These are phyloP conservation scores for Carex scoparia DNA, from an alignment of 176 grass and related monocot genomes.

Conservation along the genomic window DNA sequence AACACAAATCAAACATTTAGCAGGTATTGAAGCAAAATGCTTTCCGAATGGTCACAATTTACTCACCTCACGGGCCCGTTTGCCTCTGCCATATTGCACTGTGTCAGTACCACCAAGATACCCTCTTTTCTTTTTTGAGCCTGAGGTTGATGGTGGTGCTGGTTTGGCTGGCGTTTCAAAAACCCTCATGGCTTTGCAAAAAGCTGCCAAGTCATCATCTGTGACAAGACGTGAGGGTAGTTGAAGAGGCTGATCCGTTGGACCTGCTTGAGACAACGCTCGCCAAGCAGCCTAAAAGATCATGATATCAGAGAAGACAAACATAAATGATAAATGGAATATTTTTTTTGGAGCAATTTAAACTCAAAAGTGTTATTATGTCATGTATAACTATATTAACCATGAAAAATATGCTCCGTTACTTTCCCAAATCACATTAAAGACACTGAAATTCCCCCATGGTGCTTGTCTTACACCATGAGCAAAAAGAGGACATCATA, in stretches of 20 bases:
- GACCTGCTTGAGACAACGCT: conserved; percentile 59
- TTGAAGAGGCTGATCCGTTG: conserved; percentile 34
- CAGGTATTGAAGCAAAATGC: neutral
- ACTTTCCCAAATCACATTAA: neutral
- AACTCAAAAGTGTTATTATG: neutral
- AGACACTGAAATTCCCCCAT: neutral
- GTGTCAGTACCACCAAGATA: conserved; percentile 74
- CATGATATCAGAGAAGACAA: conserved; percentile 4
- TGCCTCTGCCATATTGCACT: conserved; percentile 92
- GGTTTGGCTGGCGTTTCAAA: conserved; percentile 51
- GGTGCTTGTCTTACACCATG: neutral
- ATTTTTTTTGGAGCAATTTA: neutral
- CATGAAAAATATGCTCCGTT: neutral
- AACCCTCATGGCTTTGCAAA: conserved; percentile 87
- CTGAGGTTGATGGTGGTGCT: conserved; percentile 6
- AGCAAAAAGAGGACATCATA: neutral
- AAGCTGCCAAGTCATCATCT: conserved; percentile 69
- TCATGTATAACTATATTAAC: neutral
- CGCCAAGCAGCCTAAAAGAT: conserved; percentile 60
- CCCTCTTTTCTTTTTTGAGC: conserved; percentile 58
- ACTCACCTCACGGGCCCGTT: conserved; percentile 92
- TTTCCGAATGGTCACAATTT: conserved; percentile 5
- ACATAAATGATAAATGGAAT: neutral
- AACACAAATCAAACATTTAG: neutral
- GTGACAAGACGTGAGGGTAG: conserved; percentile 85